These are phyloP conservation scores for Ophiostoma australiae DNA, from an alignment of 2,329 filamentous ascomycete species.

Conservation along the genomic window DNA sequence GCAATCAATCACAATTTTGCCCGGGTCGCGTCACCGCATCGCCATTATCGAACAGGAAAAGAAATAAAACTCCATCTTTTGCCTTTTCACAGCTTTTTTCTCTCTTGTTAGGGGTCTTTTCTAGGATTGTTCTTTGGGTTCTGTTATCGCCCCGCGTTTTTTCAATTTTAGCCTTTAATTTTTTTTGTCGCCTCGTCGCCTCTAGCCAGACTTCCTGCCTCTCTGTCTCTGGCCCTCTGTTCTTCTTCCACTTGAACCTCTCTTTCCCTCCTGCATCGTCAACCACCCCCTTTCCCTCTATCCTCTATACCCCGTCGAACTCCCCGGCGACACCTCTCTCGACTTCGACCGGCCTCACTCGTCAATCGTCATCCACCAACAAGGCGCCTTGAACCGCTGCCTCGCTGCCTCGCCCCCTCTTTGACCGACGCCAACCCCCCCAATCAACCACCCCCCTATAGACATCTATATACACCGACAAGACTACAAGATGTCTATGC, in stretches of 20 bases:
- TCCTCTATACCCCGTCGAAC: slow-evolving; percentile 15
- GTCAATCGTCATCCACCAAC: not conserved
- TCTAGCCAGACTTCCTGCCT: not conserved
- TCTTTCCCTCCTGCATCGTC: not conserved
- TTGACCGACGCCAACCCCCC: slow-evolving; percentile 16
- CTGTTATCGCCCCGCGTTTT: slow-evolving; percentile 17
- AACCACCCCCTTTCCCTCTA: not conserved
- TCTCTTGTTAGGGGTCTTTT: not conserved
- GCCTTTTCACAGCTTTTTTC: not conserved
- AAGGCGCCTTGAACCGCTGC: not conserved
- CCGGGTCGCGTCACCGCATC: not conserved
- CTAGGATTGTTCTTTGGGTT: not conserved
- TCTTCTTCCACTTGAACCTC: slow-evolving; percentile 1
- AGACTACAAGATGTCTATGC: slow-evolving; percentile 68
- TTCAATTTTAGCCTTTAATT: slow-evolving; percentile 14
- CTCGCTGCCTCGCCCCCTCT: not conserved
- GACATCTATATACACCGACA: slow-evolving; percentile 6
- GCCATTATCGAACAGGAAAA: not conserved
- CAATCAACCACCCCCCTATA: slow-evolving; percentile 12
- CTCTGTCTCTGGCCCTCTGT: not conserved
- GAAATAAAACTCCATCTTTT: not conserved
- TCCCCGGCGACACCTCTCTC: not conserved
- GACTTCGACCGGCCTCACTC: slow-evolving; percentile 8
- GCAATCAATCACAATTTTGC: not conserved
- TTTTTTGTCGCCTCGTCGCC: slow-evolving; percentile 9